Evolutionary conservation across 176 grass and related monocot species (phyloP), one percentile per base, ranked within the genome.

Genomic region (Oryza coarctata): DNA sequence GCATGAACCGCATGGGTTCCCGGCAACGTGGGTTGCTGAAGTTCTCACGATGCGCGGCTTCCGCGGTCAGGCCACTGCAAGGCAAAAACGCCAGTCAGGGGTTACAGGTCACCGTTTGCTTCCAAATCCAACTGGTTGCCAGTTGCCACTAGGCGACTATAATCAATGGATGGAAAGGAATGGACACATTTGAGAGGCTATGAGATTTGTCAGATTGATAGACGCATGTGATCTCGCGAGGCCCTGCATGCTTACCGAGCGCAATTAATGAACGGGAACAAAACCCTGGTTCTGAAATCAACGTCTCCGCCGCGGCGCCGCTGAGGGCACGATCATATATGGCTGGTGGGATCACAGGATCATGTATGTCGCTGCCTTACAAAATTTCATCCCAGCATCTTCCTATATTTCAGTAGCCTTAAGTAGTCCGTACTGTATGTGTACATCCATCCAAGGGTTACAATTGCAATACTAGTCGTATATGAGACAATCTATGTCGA

Each of bases 241-340:
- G 39, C 32, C 11, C 45, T 55, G 84, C 33, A 61, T 61, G 50
- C 58, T 79, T 15, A 40, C 6, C 68, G 61, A 31, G n/a, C 68
- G 61, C 78, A 81, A 81, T 61, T 27, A 61, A 60, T 75, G 85
- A 62, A 17, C 18, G 27, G 47, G 1, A 81, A 35, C 78, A 68
- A 74, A 86, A 74, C 1, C 12, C 52, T 79, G 74, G 52, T 63
- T 28, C 76, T 80, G 43, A 30, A 73, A 39, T 36, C 58, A 52
- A 45, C 50, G 22, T 36, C 27, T n/a, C 50, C 74, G 73, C 74
- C 76, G 75, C 57, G 30, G 68, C 74, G 73, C 74, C 76, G 75
- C 57, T 39, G 68, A 66, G n/a, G 22, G 20, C 55, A 33, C n/a
- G n/a, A n/a, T n/a, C n/a, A n/a, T n/a, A n/a, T n/a, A 33, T 33